Evolutionary conservation across 257 asterid species (phyloP), one percentile per base, ranked within the genome.

Genomic region (Nicotiana knightiana): DNA sequence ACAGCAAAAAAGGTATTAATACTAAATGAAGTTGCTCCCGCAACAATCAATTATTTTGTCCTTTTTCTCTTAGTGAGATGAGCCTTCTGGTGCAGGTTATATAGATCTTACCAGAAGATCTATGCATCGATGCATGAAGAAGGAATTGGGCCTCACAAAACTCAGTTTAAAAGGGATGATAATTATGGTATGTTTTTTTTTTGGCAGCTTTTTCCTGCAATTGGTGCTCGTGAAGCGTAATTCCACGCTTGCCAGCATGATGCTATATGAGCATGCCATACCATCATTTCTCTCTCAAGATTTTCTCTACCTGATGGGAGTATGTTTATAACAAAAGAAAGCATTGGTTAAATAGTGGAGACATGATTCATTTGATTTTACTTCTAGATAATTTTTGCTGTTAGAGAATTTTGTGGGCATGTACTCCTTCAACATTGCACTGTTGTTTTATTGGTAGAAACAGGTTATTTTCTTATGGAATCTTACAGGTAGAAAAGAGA

Each of bases 141-240:
- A 84, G 94, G 85, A 83, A 83, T 81, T 55, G 97, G 98, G 83
- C 97, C 97, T 67, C 95, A 95, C 86, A 95, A 90, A 88, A 95
- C 99, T 82, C 97, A 91, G 88, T 95, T 93, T 80, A 91, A 97
- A 88, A 91, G 98, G 90, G 97, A 93, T 83, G 96, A 91, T 81
- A 90, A 91, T 88, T 92, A 91, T 84, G 99, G 99, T 95, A 89
- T 8, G 35, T 28, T 13, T 24, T 55, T 55, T 76, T 75, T n/a
- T 48, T 7, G 48, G 80, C 30, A 6, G 80, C 12, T 51, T 76
- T 73, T 58, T 17, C 26, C 82, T 68, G 30, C 30, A 58, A 58
- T 58, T 58, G 64, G 26, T 7, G 12, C 28, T n/a, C 12, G 9
- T 58, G 28, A 58, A 58, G 64, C 64, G n/a, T 58, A 18, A n/a